A percentile compares a stretch with the other conserved stretches of the same genome.
phyloP scores from a whole-genome alignment of 169 alveolate genomes.

The Amoebophrya sp. region DNA sequence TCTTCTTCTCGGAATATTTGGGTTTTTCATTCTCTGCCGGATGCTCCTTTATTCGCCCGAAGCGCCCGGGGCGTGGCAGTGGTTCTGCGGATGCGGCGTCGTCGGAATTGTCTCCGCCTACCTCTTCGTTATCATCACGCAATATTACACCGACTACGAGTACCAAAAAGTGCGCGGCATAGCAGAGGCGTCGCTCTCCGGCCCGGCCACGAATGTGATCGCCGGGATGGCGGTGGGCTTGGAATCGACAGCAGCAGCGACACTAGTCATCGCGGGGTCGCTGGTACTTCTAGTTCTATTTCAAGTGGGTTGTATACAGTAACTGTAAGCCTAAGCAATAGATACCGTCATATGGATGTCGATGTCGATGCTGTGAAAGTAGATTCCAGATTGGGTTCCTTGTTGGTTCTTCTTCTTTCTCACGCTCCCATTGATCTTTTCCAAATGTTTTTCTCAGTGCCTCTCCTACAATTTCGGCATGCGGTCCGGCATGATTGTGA shows the following conservation, averaged over 20 bases:
- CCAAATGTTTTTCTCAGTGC: conserved; percentile 41
- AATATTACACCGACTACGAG: conserved; percentile 70
- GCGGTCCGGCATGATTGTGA: conserved; percentile 22
- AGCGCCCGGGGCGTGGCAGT: conserved; percentile 40
- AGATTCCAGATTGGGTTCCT: no score
- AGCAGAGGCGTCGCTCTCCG: conserved; percentile 58
- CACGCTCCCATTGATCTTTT: no score
- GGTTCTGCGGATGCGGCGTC: conserved; percentile 48
- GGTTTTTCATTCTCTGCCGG: conserved; percentile 49
- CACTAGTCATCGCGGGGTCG: background rate
- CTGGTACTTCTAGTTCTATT: background rate
- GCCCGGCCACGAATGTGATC: conserved; percentile 70
- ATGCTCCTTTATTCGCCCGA: conserved; percentile 34
- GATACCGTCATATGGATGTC: background rate
- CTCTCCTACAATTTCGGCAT: conserved; percentile 41
- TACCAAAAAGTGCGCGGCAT: conserved; percentile 54
- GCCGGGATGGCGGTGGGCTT: conserved; percentile 55
- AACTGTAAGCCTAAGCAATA: no score
- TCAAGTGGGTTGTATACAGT: background rate
- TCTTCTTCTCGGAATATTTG: conserved; percentile 42
- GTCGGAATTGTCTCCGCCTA: conserved; percentile 62
- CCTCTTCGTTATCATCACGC: conserved; percentile 61
- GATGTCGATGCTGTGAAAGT: background rate
- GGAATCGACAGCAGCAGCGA: conserved; percentile 40
- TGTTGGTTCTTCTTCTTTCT: no score